These are phyloP conservation scores for Podospora tetraspora DNA, from an alignment of 495 filamentous ascomycete genomes.

Conservation along the genomic window DNA sequence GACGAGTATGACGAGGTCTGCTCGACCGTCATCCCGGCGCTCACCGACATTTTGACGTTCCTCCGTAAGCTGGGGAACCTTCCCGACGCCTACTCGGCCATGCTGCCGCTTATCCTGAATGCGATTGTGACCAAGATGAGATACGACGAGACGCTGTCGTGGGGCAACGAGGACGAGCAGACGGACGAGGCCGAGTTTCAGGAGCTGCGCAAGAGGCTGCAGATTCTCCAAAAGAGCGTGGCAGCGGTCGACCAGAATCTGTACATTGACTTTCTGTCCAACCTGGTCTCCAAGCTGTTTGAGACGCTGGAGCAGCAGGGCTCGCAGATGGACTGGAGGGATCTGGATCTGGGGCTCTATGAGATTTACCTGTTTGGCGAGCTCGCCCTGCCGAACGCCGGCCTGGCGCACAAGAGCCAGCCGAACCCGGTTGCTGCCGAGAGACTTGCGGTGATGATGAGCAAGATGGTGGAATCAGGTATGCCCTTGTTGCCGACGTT, in stretches of 20 bases:
- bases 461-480: slow-evolving; percentile 89
- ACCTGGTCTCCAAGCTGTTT: slow-evolving; percentile 78
- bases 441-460: slow-evolving; percentile 82
- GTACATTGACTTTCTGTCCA: slow-evolving; percentile 78
- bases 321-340: slow-evolving; percentile 80
- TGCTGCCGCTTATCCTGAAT: slow-evolving; percentile 80
- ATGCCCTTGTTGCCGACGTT: slow-evolving; percentile 31
- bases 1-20: slow-evolving; percentile 98
- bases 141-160: slow-evolving; percentile 88
- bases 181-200: slow-evolving; percentile 99
- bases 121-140: slow-evolving; percentile 93
- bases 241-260: slow-evolving; percentile 78
- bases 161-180: slow-evolving; percentile 90
- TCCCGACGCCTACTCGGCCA: slow-evolving; percentile 61
- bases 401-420: slow-evolving; percentile 73
- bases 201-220: slow-evolving; percentile 81
- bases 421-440: slow-evolving; percentile 70
- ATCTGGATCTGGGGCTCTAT: slow-evolving; percentile 90
- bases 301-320: slow-evolving; percentile 63
- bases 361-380: slow-evolving; percentile 98
- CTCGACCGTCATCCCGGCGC: slow-evolving; percentile 83
- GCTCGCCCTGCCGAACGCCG: slow-evolving; percentile 75
- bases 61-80: slow-evolving; percentile 70
- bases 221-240: slow-evolving; percentile 83
- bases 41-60: slow-evolving; percentile 83